Evolutionary conservation across 2,329 filamentous ascomycete species (phyloP).

Genomic region (Remersonia thermophila): DNA sequence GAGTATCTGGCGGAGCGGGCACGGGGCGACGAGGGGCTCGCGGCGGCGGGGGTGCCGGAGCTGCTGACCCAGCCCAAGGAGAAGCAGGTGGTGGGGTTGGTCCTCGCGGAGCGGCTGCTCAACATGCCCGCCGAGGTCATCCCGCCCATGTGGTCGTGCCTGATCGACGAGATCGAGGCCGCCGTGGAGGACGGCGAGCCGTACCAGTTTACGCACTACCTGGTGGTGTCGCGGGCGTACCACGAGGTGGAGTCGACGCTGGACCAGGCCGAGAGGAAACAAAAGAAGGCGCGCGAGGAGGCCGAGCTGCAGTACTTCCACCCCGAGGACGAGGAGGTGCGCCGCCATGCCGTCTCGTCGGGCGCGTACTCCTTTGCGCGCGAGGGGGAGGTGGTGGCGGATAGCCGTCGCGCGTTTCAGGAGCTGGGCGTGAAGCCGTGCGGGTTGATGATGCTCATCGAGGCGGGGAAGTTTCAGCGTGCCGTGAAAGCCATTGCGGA

Average conservation of each 20-base stretch:
- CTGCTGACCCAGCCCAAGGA: conserved; percentile 43
- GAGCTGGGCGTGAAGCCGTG: conserved; percentile 78
- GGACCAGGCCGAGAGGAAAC: conserved; percentile 50
- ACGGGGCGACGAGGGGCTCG: conserved; percentile 36
- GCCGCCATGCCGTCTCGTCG: conserved; percentile 58
- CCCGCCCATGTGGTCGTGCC: conserved; percentile 89
- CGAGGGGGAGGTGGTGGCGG: conserved; percentile 67
- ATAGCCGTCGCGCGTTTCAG: conserved; percentile 90
- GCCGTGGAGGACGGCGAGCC: conserved; percentile 85
- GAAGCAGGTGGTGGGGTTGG: conserved; percentile 49
- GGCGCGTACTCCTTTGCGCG: conserved; percentile 69
- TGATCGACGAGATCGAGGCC: conserved; percentile 79
- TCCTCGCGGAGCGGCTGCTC: conserved; percentile 87
- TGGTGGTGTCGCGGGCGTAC: conserved; percentile 88
- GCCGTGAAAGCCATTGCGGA: conserved; percentile 66
- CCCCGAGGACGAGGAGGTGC: conserved; percentile 82
- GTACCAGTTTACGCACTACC: conserved; percentile 85
- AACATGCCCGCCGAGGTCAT: conserved; percentile 93
- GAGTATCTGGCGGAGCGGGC: conserved; percentile 56
- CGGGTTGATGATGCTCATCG: conserved; percentile 78
- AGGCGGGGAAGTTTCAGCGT: conserved; percentile 60
- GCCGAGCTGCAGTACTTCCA: conserved; percentile 78
- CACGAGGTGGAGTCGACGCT: conserved; percentile 73
- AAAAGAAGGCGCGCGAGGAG: conserved; percentile 46
- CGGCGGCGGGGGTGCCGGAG: conserved; percentile 40